Conservation (phyloP, 106 monocot genomes). For the Ottelia alismoides region DNA sequence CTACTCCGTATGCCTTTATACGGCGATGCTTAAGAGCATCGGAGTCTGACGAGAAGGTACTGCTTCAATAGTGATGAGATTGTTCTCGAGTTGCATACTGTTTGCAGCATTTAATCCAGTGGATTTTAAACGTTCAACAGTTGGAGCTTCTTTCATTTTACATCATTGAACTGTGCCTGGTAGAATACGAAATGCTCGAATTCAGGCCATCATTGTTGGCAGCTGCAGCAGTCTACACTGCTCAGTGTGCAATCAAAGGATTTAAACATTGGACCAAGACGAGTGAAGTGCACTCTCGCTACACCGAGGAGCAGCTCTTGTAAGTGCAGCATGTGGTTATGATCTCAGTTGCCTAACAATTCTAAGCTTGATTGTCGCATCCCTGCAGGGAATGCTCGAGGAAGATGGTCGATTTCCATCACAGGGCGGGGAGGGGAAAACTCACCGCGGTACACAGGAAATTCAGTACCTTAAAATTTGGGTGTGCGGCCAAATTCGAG, state of each 20-base stretch:
- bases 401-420: slow-evolving; percentile 19
- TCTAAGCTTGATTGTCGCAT: too few relatives aligned
- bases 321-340: too few relatives aligned
- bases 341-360: too few relatives aligned
- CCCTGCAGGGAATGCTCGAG: slow-evolving; percentile 19
- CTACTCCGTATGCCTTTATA: slow-evolving; percentile 50
- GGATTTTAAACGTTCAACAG: too few relatives aligned
- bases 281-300: slow-evolving; percentile 45
- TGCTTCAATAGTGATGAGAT: too few relatives aligned
- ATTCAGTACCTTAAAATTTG: slow-evolving; percentile 13
- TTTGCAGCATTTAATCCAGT: too few relatives aligned
- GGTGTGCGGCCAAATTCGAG: slow-evolving; percentile 12
- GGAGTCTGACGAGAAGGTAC: slow-evolving; percentile 43
- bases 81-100: too few relatives aligned
- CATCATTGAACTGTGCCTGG: slow-evolving; percentile 13
- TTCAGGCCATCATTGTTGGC: slow-evolving; percentile 63
- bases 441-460: slow-evolving; percentile 15
- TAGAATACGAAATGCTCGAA: slow-evolving; percentile 80
- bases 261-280: slow-evolving; percentile 54
- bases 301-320: slow-evolving; percentile 54
- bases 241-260: slow-evolving; percentile 59
- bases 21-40: slow-evolving; percentile 75
- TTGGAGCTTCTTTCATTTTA: slow-evolving; percentile 7
- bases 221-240: slow-evolving; percentile 76
- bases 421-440: slow-evolving; percentile 9